Conservation (phyloP, 2,329 filamentous ascomycete genomes). For the Talaromyces sp. region DNA sequence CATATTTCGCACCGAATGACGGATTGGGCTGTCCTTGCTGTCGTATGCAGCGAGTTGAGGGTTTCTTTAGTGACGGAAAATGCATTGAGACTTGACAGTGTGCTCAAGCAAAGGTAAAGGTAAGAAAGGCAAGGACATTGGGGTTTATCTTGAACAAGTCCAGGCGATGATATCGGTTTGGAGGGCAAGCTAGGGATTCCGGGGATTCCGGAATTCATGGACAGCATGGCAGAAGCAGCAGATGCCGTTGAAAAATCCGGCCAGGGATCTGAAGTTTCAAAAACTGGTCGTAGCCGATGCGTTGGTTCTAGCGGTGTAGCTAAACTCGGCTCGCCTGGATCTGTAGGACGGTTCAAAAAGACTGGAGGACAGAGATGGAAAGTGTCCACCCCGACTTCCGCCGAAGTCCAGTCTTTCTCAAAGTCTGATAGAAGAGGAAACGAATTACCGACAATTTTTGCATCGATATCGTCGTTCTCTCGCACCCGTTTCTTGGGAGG, state of each 20-base stretch:
- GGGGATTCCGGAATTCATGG: conserved; percentile 18
- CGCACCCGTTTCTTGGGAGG: conserved; percentile 38
- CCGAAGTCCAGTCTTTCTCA: conserved; percentile 16
- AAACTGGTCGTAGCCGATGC: conserved; percentile 21
- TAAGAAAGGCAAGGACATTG: conserved; percentile 38
- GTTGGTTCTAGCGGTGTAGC: conserved; percentile 16
- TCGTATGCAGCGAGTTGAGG: conserved; percentile 38
- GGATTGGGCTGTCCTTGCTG: conserved; percentile 34
- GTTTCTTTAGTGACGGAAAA: conserved; percentile 41
- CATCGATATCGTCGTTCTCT: conserved; percentile 21
- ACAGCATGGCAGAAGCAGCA: conserved; percentile 24
- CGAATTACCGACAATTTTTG: conserved; percentile 2
- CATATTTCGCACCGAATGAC: conserved; percentile 41
- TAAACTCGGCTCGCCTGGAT: neutral
- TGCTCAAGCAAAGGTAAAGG: conserved; percentile 40
- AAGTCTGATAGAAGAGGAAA: conserved; percentile 20
- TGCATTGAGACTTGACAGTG: conserved; percentile 35
- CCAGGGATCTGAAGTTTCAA: conserved; percentile 30
- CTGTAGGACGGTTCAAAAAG: conserved; percentile 17
- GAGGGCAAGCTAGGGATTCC: conserved; percentile 17
- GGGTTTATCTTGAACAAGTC: conserved; percentile 16
- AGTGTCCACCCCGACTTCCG: conserved; percentile 18
- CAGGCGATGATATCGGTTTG: conserved; percentile 3
- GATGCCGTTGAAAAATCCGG: conserved; percentile 37
- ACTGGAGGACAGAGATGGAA: conserved; percentile 25